Base-by-base conservation (phyloP, 495 filamentous ascomycete species). In the Diplogelasinospora grovesii region DNA sequence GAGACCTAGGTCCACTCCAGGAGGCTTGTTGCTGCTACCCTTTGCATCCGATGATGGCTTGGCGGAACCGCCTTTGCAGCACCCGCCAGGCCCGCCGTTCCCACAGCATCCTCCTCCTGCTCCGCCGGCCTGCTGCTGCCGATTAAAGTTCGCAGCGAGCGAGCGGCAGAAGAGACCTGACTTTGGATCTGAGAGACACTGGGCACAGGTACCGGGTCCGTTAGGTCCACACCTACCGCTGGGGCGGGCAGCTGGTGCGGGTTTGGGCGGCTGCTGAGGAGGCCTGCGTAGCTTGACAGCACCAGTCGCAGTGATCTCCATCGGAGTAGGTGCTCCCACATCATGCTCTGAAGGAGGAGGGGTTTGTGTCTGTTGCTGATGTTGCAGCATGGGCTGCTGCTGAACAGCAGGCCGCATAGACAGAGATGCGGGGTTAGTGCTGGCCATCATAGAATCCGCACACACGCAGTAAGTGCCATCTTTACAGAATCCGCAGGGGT, bases 121-220 rank as follows among this genome's bases (percentile, higher is more conserved):
- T 41, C 70, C 28, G 27, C 29, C 29, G 27, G 24, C 51, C 74
- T 71, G 60, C 71, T 37, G 31, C 39, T 36, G 31, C 16, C 51
- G 41, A 20, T 49, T 51, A 55, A 75, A 61, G 61, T 68, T 77
- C 46, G 83, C 83, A 42, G 86, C 86, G 14, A 93, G 74, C 23
- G 81, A 84, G 50, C 85, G 85, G 65, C 87, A 94, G 69, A 94
- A 94, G 44, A 89, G 74, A 10, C 82, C 85, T 18, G 86, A 85
- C 47, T 77, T 78, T 1, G 87, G 83, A 57, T 92, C 83, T 5
- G 75, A 69, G 22, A 78, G 74, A 54, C 87, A 94, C 58, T 89
- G 83, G 3, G 78, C 72, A 53, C 87, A 94, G 16, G 83, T 83
- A 8, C 87, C 87, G 1, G 87, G 87, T 0, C 85, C 79, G 42